These are phyloP conservation scores for Pterocarpus macrocarpus DNA, from an alignment of 306 rosid species.

Conservation along the genomic window DNA sequence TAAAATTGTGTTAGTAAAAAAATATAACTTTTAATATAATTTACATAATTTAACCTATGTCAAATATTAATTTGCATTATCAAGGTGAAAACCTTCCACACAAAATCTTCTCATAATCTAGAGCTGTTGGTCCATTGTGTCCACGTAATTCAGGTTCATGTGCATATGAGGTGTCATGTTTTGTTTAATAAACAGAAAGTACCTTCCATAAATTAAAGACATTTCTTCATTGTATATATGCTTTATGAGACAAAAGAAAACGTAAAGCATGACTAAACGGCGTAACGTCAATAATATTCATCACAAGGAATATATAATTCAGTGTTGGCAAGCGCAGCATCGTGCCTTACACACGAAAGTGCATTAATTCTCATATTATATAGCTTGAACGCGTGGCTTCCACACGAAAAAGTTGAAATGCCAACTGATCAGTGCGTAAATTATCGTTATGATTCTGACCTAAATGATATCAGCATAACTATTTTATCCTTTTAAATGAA, in stretches of 20 bases:
- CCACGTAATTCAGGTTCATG: too few relatives aligned
- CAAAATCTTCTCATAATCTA: too few relatives aligned
- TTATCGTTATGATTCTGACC: not conserved
- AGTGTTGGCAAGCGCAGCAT: not conserved
- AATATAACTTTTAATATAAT: too few relatives aligned
- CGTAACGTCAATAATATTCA: not conserved
- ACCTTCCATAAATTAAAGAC: not conserved
- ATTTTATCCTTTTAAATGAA: not conserved
- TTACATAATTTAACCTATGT: too few relatives aligned
- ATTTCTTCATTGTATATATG: not conserved
- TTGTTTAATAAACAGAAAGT: not conserved
- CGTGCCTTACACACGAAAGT: conserved; percentile 53
- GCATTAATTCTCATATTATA: not conserved
- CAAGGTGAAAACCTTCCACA: too few relatives aligned
- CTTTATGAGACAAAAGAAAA: not conserved
- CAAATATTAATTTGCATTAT: too few relatives aligned
- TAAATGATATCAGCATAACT: not conserved
- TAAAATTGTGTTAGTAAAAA: too few relatives aligned
- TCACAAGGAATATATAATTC: not conserved
- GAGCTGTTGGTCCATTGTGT: too few relatives aligned
- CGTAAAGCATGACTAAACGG: not conserved
- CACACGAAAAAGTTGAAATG: conserved; percentile 37
- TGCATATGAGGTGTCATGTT: not conserved
- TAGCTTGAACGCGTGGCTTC: conserved; percentile 16
- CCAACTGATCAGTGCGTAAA: not conserved